Evolutionary conservation across 768 basidiomycete genomes (phyloP), one percentile per base, ranked within the genome.

Genomic region (Multifurca ochricompacta): DNA sequence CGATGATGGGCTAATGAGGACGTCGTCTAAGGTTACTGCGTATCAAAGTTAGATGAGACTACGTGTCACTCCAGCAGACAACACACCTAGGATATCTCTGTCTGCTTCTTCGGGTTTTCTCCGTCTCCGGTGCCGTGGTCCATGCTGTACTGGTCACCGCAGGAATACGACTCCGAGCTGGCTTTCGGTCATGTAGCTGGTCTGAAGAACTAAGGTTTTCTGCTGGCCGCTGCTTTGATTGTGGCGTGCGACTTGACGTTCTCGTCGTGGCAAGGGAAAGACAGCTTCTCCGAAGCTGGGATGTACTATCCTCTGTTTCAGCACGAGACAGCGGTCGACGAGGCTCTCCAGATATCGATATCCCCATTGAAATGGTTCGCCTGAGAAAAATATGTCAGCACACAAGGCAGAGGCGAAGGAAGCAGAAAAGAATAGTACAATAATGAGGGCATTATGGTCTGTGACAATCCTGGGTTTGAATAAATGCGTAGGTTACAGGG

Each of bases 111-210:
- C 48, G 42, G 1, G 41, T 5, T 6, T 44, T 44, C 11, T 45
- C 45, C 3, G n/a, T 57, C 40, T 52, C 56, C 2, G 56, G 51
- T 40, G 45, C 51, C 2, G 56, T 52, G 4, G 51, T 47, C 51
- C 39, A 30, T 16, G 56, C 45, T 18, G 51, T 57, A 40, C 50
- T 57, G 9, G 56, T 57, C 2, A 57, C 56, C 0, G 56, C 56
- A 11, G 56, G 56, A 21, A 57, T 34, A 11, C 56, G 56, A 1
- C n/a, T 8, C 19, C 28, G 45, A 6, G 18, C 19, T 1, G 34
- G 19, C n/a, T 9, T 51, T 18, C n/a, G 23, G 36, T 56, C 36
- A 27, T 25, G 35, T 25, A 36, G 1, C 10, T 14, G 18, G 2
- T 13, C 23, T 6, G 36, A 11, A 3, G 36, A 11, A 3, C 18